These are phyloP conservation scores for Podospora didyma DNA, from an alignment of 495 filamentous ascomycete species.

Conservation along the genomic window DNA sequence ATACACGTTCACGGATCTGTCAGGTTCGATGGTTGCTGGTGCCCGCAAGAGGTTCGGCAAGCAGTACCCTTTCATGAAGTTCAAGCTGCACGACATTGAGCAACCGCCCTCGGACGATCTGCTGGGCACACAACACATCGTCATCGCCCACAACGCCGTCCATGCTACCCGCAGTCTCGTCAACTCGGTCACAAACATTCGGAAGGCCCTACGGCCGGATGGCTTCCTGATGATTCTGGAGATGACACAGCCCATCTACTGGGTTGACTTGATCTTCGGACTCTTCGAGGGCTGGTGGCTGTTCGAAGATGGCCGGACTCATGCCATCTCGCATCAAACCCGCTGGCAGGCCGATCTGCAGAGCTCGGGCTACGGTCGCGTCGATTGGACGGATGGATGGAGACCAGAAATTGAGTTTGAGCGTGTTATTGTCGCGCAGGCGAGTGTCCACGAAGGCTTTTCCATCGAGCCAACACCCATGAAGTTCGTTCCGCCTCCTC, in stretches of 20 bases:
- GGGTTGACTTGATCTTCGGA: slow-evolving; percentile 49
- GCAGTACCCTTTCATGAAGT: slow-evolving; percentile 38
- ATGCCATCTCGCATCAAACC: slow-evolving; percentile 37
- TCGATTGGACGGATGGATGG: slow-evolving; percentile 40
- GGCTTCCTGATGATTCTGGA: slow-evolving; percentile 38
- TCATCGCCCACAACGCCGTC: slow-evolving; percentile 51
- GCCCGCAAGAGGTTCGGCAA: slow-evolving; percentile 41
- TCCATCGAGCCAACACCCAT: neutral
- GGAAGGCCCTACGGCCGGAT: slow-evolving; percentile 33
- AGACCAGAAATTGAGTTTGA: slow-evolving; percentile 21
- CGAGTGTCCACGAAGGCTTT: neutral
- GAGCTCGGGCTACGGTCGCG: slow-evolving; percentile 40
- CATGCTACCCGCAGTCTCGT: slow-evolving; percentile 39
- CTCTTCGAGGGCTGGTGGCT: slow-evolving; percentile 53
- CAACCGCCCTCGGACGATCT: slow-evolving; percentile 46
- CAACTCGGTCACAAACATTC: slow-evolving; percentile 28
- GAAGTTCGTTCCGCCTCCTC: neutral
- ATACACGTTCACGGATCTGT: slow-evolving; percentile 53
- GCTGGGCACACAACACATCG: slow-evolving; percentile 43
- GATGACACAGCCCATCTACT: slow-evolving; percentile 32
- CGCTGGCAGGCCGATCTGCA: slow-evolving; percentile 42
- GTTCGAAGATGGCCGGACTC: slow-evolving; percentile 45
- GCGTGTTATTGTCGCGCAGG: slow-evolving; percentile 23
- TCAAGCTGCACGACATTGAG: slow-evolving; percentile 43
- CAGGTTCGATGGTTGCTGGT: slow-evolving; percentile 43